Percentiles rank a stretch among this genome's conserved stretches.
Conservation (phyloP, 352 stramenopile genomes). For the Phytophthora podocarpi region DNA sequence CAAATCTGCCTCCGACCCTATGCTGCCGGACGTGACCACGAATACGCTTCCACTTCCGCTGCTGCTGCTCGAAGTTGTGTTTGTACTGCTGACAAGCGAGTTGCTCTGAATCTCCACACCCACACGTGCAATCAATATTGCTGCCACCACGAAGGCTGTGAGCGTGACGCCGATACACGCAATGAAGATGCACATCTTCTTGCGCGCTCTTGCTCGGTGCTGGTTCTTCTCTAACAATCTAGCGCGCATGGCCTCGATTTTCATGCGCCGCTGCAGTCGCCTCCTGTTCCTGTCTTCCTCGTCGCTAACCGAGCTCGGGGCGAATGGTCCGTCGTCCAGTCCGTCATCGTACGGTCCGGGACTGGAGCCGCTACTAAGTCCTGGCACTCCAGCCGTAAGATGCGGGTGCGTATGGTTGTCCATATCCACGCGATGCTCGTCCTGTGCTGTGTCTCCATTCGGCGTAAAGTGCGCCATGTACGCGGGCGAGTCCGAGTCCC, state of each 20-base stretch:
- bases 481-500: slow-evolving; percentile 9
- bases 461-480: slow-evolving; percentile 42
- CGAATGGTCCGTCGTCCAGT: slow-evolving; percentile 23
- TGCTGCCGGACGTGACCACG: slow-evolving; percentile 15
- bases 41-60: slow-evolving; percentile 10
- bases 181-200: slow-evolving; percentile 66
- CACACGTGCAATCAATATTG: slow-evolving; percentile 60
- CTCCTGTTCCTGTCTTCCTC: slow-evolving; percentile 53
- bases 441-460: slow-evolving; percentile 23
- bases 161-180: slow-evolving; percentile 64
- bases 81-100: slow-evolving; percentile 17
- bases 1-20: slow-evolving; percentile 30
- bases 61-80: slow-evolving; percentile 19
- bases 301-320: slow-evolving; percentile 28
- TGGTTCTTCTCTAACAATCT: slow-evolving; percentile 62
- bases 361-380: slow-evolving; percentile 18
- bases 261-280: slow-evolving; percentile 55
- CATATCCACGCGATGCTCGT: slow-evolving; percentile 30
- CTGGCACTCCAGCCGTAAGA: slow-evolving; percentile 11
- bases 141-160: slow-evolving; percentile 60
- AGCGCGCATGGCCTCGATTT: slow-evolving; percentile 60
- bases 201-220: slow-evolving; percentile 54
- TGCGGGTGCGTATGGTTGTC: slow-evolving; percentile 18
- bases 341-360: slow-evolving; percentile 13
- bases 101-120: slow-evolving; percentile 49